Conservation (phyloP, 257 asterid genomes). For the Nicotiana noctiflora region DNA sequence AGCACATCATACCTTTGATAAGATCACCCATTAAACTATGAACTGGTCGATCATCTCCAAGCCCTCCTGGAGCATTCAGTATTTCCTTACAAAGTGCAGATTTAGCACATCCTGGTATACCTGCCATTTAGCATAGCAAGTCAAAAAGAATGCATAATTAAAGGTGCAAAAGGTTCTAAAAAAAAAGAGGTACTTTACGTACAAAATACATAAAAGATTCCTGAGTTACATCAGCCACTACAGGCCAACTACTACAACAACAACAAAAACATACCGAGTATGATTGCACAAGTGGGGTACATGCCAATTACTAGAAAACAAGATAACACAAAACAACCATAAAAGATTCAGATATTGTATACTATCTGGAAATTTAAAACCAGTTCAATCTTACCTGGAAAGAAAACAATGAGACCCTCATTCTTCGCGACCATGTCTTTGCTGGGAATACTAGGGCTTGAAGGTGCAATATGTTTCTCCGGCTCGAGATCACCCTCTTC, state of each 20-base stretch:
- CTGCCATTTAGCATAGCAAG: slow-evolving; percentile 29
- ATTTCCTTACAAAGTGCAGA: slow-evolving; percentile 93
- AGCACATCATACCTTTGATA: slow-evolving; percentile 59
- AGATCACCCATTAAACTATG: slow-evolving; percentile 95
- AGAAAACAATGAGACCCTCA: slow-evolving; percentile 86
- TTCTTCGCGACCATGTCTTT: slow-evolving; percentile 66
- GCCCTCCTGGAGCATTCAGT: slow-evolving; percentile 52
- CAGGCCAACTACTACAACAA: background rate
- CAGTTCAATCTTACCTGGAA: slow-evolving; percentile 58
- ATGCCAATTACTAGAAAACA: background rate
- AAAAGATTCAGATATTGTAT: background rate
- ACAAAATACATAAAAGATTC: background rate
- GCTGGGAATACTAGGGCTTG: slow-evolving; percentile 40
- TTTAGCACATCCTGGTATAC: slow-evolving; percentile 99
- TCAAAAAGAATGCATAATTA: slow-evolving; percentile 19
- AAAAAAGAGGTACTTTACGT: background rate
- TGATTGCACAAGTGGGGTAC: too few species aligned
- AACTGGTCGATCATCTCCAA: slow-evolving; percentile 91
- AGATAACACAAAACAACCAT: background rate
- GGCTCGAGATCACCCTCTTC: slow-evolving; percentile 92
- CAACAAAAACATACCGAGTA: too few species aligned
- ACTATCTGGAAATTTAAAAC: slow-evolving; percentile 8
- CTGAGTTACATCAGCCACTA: background rate
- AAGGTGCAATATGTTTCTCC: slow-evolving; percentile 39
- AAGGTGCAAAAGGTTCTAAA: background rate